Evolutionary conservation across 345 rosid species (phyloP).

Genomic region (Brassica juncea): DNA sequence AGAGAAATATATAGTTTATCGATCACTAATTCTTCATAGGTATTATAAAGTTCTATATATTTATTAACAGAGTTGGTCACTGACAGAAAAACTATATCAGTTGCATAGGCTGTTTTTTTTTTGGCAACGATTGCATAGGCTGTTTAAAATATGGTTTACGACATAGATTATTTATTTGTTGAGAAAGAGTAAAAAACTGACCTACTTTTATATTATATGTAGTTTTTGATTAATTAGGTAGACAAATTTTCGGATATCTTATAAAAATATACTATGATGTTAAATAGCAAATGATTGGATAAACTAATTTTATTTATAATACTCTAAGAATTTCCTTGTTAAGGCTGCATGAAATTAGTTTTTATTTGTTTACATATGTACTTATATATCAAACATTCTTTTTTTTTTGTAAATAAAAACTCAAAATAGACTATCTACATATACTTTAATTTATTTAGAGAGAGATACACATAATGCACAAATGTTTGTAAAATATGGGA

Average conservation of each 20-base stretch:
- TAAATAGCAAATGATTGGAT: neutral
- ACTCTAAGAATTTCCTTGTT: neutral
- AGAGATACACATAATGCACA: neutral
- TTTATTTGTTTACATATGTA: neutral
- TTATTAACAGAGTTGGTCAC: neutral
- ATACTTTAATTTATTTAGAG: neutral
- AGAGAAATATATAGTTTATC: neutral
- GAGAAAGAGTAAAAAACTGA: neutral
- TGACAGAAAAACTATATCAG: neutral
- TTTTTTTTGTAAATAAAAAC: neutral
- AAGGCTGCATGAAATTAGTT: neutral
- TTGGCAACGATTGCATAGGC: neutral
- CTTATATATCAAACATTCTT: neutral
- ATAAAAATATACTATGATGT: neutral
- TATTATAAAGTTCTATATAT: neutral
- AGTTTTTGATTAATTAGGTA: neutral
- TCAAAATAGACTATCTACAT: neutral
- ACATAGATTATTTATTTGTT: neutral
- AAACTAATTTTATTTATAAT: neutral
- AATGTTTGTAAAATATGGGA: neutral
- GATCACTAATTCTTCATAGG: slow-evolving; percentile 13
- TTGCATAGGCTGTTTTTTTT: neutral
- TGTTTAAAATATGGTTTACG: neutral
- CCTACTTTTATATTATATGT: neutral
- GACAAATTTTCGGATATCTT: neutral